phyloP scores from a whole-genome alignment of 139 green algal genomes.

The Chlamydomonas sphaeroides region DNA sequence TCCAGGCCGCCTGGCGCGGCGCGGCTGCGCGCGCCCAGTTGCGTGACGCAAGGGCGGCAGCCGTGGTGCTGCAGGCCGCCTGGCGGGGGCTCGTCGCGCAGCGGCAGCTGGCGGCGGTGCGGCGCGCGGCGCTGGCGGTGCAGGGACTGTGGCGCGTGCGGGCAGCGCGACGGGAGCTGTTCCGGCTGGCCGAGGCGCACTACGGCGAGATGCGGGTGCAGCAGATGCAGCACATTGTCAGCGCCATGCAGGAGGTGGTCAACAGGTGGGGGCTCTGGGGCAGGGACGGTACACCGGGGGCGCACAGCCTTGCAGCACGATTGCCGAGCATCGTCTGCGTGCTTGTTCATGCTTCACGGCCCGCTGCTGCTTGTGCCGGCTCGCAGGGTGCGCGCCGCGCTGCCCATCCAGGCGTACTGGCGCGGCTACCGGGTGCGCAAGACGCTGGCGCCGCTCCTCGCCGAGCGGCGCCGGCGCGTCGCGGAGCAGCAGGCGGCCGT shows the following conservation, averaged over 20 bases:
- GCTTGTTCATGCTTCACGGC: too few species aligned
- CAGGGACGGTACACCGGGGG: too few species aligned
- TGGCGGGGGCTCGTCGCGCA: not conserved
- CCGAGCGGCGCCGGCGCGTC: not conserved
- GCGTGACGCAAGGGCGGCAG: not conserved
- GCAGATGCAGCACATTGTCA: too few species aligned
- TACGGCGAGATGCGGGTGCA: not conserved
- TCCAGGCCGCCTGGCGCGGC: constrained; percentile 9
- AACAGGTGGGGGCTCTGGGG: too few species aligned
- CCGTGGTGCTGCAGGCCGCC: constrained; percentile 30
- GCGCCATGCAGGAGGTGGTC: too few species aligned
- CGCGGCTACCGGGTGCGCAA: constrained; percentile 43
- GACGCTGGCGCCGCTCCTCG: constrained; percentile 23
- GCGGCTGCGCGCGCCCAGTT: not conserved
- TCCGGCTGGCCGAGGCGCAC: not conserved
- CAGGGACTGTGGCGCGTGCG: constrained; percentile 4
- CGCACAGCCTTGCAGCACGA: too few species aligned
- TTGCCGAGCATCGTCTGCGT: too few species aligned
- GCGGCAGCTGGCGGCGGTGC: not conserved
- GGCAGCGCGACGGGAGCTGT: not conserved
- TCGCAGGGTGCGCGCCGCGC: constrained; percentile 42
- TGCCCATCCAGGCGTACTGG: constrained; percentile 63
- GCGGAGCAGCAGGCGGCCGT: constrained; percentile 11
- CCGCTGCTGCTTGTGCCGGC: too few species aligned
- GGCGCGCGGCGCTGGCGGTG: not conserved